These are phyloP conservation scores for Cutaneotrichosporon cutaneum DNA, from an alignment of 1,284 basidiomycete species.

Conservation along the genomic window DNA sequence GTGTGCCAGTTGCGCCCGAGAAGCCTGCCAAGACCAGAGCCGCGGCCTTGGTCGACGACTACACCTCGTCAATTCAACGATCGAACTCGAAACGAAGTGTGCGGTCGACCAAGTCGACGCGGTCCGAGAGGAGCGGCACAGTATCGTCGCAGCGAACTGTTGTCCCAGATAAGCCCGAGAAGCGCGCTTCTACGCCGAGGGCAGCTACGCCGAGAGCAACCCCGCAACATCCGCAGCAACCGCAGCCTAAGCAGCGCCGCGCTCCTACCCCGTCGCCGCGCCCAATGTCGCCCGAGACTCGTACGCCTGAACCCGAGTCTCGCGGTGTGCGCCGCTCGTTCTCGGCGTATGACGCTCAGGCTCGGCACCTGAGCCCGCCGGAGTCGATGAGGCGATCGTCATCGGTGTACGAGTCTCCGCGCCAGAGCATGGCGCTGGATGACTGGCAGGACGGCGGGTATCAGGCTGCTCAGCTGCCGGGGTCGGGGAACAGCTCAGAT, in stretches of 20 bases:
- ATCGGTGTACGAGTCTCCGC: not conserved
- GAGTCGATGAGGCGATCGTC: not conserved
- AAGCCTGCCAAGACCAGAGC: not conserved
- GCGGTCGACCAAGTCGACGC: slow-evolving; percentile 7
- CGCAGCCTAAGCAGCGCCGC: not conserved
- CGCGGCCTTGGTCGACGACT: slow-evolving; percentile 5
- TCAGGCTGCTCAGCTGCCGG: not conserved
- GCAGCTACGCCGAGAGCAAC: not conserved
- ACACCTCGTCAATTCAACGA: not conserved
- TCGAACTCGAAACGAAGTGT: slow-evolving; percentile 8
- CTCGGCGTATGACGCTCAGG: too few species aligned
- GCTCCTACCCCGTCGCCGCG: not conserved
- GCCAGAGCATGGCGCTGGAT: not conserved
- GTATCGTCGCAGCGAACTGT: slow-evolving; percentile 1
- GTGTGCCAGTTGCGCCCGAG: not conserved
- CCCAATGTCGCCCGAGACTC: not conserved
- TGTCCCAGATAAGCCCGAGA: not conserved
- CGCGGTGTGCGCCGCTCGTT: not conserved
- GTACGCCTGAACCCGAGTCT: not conserved
- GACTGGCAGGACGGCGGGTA: not conserved
- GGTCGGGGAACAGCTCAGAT: slow-evolving; percentile 22
- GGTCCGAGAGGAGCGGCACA: not conserved
- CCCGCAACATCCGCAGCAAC: not conserved
- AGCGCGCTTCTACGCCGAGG: not conserved
- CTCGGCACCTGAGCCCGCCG: not conserved